Evolutionary conservation across 306 rosid species (phyloP).

Genomic region (Medicago arabica): DNA sequence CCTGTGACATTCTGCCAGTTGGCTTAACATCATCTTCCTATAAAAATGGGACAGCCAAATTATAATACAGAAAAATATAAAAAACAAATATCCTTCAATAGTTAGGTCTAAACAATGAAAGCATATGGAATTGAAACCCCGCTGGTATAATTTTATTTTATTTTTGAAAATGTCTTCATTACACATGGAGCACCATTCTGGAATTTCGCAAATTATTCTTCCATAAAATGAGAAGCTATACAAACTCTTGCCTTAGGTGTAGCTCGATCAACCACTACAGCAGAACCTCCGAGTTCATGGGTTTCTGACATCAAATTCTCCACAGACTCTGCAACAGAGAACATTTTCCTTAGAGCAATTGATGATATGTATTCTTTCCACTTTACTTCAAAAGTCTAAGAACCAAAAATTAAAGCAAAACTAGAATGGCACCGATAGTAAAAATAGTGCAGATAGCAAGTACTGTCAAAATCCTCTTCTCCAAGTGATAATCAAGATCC

Average conservation of each 20-base stretch:
- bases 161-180: background rate
- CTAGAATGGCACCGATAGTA: background rate
- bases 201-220: conserved; percentile 11
- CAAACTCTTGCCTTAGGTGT: conserved; percentile 88
- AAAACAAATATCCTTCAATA: conserved; percentile 1
- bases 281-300: conserved; percentile 89
- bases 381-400: conserved; percentile 21
- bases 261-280: conserved; percentile 97
- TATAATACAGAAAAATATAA: conserved; percentile 6
- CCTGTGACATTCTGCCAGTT: conserved; percentile 70
- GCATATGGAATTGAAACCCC: conserved; percentile 11
- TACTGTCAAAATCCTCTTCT: conserved; percentile 2
- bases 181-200: conserved; percentile 4
- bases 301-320: conserved; percentile 91
- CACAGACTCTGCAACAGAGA: conserved; percentile 77
- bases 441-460: conserved; percentile 10
- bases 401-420: conserved; percentile 14
- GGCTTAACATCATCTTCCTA: conserved; percentile 97
- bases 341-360: conserved; percentile 27
- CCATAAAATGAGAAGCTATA: conserved; percentile 26
- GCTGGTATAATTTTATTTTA: conserved; percentile 12
- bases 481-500: conserved; percentile 30
- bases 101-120: conserved; percentile 14
- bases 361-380: conserved; percentile 10
- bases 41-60: conserved; percentile 39